phyloP scores from a whole-genome alignment of 2,329 filamentous ascomycete species.

The Botrytis deweyae region DNA sequence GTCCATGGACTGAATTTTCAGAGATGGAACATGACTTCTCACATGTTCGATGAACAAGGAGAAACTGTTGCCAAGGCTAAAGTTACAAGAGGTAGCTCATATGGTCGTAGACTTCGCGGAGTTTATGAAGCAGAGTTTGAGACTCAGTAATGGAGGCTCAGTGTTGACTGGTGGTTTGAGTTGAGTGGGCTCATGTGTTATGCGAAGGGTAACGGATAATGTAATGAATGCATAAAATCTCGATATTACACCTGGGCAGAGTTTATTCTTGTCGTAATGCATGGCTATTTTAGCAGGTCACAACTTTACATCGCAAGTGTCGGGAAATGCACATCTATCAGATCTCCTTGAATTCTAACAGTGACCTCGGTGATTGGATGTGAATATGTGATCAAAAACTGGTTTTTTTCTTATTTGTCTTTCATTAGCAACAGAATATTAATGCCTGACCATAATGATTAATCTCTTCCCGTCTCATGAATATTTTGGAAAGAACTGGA shows the following conservation, averaged over 20 bases:
- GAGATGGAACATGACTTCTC: not conserved
- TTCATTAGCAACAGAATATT: no score
- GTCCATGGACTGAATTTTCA: not conserved
- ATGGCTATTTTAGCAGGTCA: not conserved
- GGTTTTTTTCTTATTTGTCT: not conserved
- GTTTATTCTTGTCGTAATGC: not conserved
- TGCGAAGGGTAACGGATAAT: not conserved
- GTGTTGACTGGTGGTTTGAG: not conserved
- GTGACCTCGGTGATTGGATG: not conserved
- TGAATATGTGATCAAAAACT: not conserved
- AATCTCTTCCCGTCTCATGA: no score
- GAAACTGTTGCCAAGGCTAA: no score
- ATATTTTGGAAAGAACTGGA: no score
- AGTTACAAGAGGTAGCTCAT: not conserved
- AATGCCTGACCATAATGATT: not conserved
- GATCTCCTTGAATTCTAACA: not conserved
- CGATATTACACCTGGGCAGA: not conserved
- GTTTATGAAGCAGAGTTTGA: not conserved
- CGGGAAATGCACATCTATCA: not conserved
- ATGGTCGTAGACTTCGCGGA: not conserved
- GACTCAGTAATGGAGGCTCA: not conserved
- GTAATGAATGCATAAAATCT: not conserved
- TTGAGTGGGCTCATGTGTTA: not conserved
- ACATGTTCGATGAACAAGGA: not conserved
- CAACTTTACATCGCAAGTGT: not conserved